A percentile compares a stretch with the other conserved stretches of the same genome.
Conservation (phyloP, 208 protist species). For the Phytomonas sp. region DNA sequence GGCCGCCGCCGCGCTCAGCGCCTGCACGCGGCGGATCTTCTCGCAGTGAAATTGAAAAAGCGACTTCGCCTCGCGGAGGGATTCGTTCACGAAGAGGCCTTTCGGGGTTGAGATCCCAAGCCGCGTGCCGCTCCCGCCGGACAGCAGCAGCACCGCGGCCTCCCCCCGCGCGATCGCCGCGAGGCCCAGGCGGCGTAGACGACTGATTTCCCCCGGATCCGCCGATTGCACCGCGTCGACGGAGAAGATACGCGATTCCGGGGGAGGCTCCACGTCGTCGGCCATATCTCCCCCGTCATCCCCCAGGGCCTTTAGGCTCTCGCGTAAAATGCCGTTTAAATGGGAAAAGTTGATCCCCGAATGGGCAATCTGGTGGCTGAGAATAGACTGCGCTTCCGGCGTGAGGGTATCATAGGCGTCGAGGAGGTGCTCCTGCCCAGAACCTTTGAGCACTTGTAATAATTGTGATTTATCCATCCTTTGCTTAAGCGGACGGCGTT, state of each 20-base stretch:
- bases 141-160: conserved; percentile 92
- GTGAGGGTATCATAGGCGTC: conserved; percentile 26
- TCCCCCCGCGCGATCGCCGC: conserved; percentile 70
- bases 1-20: conserved; percentile 36
- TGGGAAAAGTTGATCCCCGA: conserved; percentile 6
- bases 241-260: conserved; percentile 19
- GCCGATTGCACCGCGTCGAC: conserved; percentile 14
- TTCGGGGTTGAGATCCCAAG: conserved; percentile 95
- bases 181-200: conserved; percentile 38
- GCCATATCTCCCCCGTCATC: too few relatives aligned
- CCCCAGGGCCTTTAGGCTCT: conserved; percentile 19
- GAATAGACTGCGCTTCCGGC: conserved; percentile 11
- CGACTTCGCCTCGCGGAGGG: conserved; percentile 48
- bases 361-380: conserved; percentile 20
- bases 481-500: background rate
- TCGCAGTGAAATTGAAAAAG: conserved; percentile 97
- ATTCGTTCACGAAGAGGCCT: conserved; percentile 73
- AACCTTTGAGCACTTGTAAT: conserved; percentile 18
- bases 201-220: conserved; percentile 7
- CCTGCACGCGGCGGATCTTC: conserved; percentile 76
- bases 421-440: conserved; percentile 40
- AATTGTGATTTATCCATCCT: conserved; percentile 19
- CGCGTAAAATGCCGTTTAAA: conserved; percentile 30
- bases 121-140: conserved; percentile 97
- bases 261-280: conserved; percentile 22